Percentiles rank a stretch among this genome's conserved stretches.
Conservation (phyloP, 179 eudicot genomes). For the Beta lomatogona region DNA sequence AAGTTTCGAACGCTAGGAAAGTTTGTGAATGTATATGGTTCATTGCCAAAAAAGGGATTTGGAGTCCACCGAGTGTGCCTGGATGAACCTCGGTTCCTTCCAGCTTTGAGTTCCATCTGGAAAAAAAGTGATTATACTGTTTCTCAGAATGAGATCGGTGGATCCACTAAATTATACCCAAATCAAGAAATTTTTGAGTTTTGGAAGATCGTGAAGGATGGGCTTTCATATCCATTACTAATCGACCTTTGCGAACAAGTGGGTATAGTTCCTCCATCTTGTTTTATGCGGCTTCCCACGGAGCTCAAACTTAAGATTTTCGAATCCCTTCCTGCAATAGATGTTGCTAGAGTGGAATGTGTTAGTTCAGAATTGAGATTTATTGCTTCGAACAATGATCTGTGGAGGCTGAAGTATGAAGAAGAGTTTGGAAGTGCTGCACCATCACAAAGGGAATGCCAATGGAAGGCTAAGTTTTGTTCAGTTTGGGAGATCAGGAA, state of each 20-base stretch:
- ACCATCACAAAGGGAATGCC: constrained; percentile 32
- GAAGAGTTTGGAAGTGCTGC: constrained; percentile 59
- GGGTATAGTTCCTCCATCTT: constrained; percentile 68
- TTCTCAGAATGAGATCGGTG: constrained; percentile 18
- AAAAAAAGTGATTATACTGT: constrained; percentile 46
- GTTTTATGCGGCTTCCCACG: constrained; percentile 73
- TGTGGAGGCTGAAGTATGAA: constrained; percentile 70
- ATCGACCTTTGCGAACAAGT: constrained; percentile 72
- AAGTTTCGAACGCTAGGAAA: constrained; percentile 74
- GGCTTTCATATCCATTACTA: constrained; percentile 68
- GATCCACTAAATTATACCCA: constrained; percentile 27
- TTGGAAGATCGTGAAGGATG: constrained; percentile 80
- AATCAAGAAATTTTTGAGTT: constrained; percentile 71
- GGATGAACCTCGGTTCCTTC: constrained; percentile 57
- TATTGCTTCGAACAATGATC: constrained; percentile 54
- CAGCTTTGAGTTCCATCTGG: constrained; percentile 59
- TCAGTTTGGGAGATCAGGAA: constrained; percentile 50
- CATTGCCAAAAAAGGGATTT: constrained; percentile 45
- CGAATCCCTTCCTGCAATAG: constrained; percentile 65
- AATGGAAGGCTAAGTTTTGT: constrained; percentile 63
- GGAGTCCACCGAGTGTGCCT: constrained; percentile 46
- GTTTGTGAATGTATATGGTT: constrained; percentile 60
- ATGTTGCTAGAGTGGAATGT: constrained; percentile 61
- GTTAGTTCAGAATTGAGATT: constrained; percentile 62
- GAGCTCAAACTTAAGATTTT: constrained; percentile 77